phyloP scores from a whole-genome alignment of 805 yeast genomes.

The Lipomyces starkeyi region DNA sequence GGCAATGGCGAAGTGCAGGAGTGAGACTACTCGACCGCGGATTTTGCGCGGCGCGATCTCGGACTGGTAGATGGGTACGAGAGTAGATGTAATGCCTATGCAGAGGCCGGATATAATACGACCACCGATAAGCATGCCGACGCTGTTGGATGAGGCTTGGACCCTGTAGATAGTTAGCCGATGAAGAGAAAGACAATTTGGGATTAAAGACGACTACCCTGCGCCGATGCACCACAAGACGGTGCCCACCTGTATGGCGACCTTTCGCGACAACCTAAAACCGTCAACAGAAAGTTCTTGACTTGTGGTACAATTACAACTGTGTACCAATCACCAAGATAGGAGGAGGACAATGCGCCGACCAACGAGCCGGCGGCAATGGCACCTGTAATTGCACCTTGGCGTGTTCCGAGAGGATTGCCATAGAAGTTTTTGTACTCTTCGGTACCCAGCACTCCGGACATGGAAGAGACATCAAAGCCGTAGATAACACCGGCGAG shows the following conservation, averaged over 20 bases:
- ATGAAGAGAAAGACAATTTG: background rate
- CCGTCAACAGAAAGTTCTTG: background rate
- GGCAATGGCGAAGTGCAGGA: conserved; percentile 75
- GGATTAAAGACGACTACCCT: background rate
- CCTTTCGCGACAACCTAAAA: background rate
- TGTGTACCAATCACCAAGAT: background rate
- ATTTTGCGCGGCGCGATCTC: conserved; percentile 87
- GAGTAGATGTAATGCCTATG: conserved; percentile 79
- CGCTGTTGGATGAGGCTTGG: background rate
- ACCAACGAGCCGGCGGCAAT: conserved; percentile 2
- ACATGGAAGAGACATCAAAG: conserved; percentile 5
- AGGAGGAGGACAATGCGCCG: background rate
- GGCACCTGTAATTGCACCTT: background rate
- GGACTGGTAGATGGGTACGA: conserved; percentile 85
- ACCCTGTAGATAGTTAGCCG: background rate
- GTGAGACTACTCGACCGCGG: conserved; percentile 81
- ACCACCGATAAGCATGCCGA: conserved; percentile 55
- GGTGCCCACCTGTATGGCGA: background rate
- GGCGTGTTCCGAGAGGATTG: conserved; percentile 1
- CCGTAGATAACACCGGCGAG: background rate
- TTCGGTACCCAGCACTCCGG: background rate
- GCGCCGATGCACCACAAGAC: conserved; percentile 3
- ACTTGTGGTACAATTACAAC: background rate
- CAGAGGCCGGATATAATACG: conserved; percentile 81
- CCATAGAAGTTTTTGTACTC: conserved; percentile 1